A percentile compares a stretch with the other conserved stretches of the same genome.
Evolutionary conservation across 768 basidiomycete genomes (phyloP).

Genomic region (Cystofilobasidium ferigula): DNA sequence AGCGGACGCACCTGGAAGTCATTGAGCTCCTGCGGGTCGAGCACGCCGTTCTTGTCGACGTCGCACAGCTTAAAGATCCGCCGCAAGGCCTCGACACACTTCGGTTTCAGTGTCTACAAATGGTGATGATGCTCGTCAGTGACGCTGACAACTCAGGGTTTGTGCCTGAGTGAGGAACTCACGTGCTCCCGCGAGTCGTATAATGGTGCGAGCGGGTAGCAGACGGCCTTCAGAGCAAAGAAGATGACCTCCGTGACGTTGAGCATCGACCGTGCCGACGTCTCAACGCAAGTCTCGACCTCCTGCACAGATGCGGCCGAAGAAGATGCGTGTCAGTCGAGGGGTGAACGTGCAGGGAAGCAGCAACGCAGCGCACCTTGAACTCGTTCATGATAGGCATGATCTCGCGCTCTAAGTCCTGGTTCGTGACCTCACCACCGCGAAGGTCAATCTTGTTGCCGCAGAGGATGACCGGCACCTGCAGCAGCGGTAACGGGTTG

Average conservation of each 20-base stretch:
- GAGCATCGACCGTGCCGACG: conserved; percentile 44
- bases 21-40: conserved; percentile 83
- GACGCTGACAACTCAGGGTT: no score
- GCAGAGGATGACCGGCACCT: conserved; percentile 93
- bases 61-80: conserved; percentile 97
- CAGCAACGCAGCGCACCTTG: conserved; percentile 52
- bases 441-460: conserved; percentile 97
- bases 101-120: conserved; percentile 73
- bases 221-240: conserved; percentile 93
- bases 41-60: conserved; percentile 79
- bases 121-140: conserved; percentile 16
- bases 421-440: conserved; percentile 84
- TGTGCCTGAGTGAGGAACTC: conserved; percentile 32
- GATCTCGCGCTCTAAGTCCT: conserved; percentile 83
- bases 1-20: conserved; percentile 84
- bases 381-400: conserved; percentile 96
- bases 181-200: conserved; percentile 95
- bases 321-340: not conserved
- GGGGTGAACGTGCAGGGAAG: not conserved
- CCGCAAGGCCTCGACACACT: conserved; percentile 71
- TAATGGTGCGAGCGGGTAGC: conserved; percentile 90
- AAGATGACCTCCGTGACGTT: conserved; percentile 97
- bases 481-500: conserved; percentile 13
- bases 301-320: conserved; percentile 48
- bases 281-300: conserved; percentile 94